These are phyloP conservation scores for Nepenthes alata DNA, from an alignment of 179 eudicot species.

Conservation along the genomic window DNA sequence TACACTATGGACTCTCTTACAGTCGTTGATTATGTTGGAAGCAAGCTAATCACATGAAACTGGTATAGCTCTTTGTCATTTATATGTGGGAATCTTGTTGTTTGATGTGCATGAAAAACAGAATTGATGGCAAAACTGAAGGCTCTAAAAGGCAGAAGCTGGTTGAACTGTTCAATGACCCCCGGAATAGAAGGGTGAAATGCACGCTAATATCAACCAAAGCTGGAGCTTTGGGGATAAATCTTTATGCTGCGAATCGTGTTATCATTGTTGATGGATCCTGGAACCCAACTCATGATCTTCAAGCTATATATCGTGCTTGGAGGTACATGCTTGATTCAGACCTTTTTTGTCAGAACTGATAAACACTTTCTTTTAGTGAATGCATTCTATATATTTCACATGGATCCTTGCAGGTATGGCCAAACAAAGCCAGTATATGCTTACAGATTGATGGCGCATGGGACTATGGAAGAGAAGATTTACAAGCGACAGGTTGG, in stretches of 20 bases:
- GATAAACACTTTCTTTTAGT: neutral
- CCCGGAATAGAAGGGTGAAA: constrained; percentile 69
- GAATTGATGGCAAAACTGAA: constrained; percentile 86
- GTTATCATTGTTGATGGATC: constrained; percentile 93
- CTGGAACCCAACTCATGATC: constrained; percentile 98
- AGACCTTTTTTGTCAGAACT: neutral
- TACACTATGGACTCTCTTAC: neutral
- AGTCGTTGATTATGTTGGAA: too few species aligned
- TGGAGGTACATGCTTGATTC: constrained; percentile 52
- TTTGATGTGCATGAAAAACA: constrained; percentile 14
- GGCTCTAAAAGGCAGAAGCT: constrained; percentile 80
- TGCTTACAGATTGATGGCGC: constrained; percentile 91
- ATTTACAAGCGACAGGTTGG: constrained; percentile 96
- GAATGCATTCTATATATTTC: neutral
- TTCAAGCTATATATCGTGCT: constrained; percentile 92
- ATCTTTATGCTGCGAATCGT: constrained; percentile 94
- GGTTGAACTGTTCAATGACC: constrained; percentile 77
- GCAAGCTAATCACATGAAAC: too few species aligned
- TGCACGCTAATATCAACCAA: constrained; percentile 84
- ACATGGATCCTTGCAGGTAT: constrained; percentile 39
- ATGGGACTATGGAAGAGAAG: constrained; percentile 93
- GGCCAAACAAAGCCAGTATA: constrained; percentile 95
- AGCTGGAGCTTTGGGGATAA: constrained; percentile 95
- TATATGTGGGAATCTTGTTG: neutral
- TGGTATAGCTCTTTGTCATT: too few species aligned